A percentile compares a stretch with the other conserved stretches of the same genome.
These are phyloP conservation scores for Parafenestella ontariensis DNA, from an alignment of 2,329 filamentous ascomycete species.

Conservation along the genomic window DNA sequence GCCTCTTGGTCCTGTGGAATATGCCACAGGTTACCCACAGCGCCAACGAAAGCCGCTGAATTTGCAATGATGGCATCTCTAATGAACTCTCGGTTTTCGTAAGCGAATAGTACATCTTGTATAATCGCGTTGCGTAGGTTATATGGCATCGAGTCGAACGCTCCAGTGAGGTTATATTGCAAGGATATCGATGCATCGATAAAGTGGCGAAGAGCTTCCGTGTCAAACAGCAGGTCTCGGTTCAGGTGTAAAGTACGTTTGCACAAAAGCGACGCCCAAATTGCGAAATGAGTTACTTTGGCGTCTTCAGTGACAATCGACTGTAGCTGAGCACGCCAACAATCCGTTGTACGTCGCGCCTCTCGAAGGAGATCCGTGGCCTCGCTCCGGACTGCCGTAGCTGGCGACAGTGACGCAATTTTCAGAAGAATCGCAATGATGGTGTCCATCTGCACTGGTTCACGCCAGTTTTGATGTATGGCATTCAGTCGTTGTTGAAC, in stretches of 20 bases:
- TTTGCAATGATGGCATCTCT: slow-evolving; percentile 42
- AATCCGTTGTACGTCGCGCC: slow-evolving; percentile 53
- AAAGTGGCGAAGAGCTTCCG: slow-evolving; percentile 34
- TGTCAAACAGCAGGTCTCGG: background rate
- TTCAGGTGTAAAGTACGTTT: slow-evolving; percentile 54
- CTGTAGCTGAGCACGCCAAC: slow-evolving; percentile 61
- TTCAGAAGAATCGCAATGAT: slow-evolving; percentile 61
- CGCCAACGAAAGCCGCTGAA: slow-evolving; percentile 37
- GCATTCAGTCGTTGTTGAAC: slow-evolving; percentile 55
- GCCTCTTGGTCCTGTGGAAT: slow-evolving; percentile 24
- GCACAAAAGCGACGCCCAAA: slow-evolving; percentile 66
- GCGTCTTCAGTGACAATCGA: slow-evolving; percentile 49
- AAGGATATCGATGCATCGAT: slow-evolving; percentile 53
- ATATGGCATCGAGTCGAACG: slow-evolving; percentile 46
- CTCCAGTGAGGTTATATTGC: slow-evolving; percentile 56
- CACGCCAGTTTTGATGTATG: slow-evolving; percentile 65
- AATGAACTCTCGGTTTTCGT: slow-evolving; percentile 48
- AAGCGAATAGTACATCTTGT: slow-evolving; percentile 56
- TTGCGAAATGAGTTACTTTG: slow-evolving; percentile 53
- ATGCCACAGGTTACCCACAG: slow-evolving; percentile 56
- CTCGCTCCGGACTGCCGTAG: slow-evolving; percentile 11
- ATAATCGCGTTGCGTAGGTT: slow-evolving; percentile 52
- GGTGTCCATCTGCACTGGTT: slow-evolving; percentile 64
- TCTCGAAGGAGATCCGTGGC: slow-evolving; percentile 46
- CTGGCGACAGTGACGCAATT: slow-evolving; percentile 37